Conservation (phyloP, 2,329 filamentous ascomycete species). For the Lojkania enalia region DNA sequence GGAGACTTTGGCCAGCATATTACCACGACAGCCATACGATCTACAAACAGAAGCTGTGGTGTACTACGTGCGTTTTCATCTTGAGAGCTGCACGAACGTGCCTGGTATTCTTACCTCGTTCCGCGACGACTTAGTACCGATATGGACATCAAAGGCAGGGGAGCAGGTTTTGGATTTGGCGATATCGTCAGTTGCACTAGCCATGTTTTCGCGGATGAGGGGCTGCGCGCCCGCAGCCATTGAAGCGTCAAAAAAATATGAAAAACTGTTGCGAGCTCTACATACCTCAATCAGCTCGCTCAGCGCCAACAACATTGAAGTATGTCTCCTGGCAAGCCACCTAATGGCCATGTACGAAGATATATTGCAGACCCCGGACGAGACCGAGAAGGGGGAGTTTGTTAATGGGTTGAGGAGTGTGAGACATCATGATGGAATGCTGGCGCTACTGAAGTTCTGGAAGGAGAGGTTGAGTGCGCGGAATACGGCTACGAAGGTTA, state of each 20-base stretch:
- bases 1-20: background rate
- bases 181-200: background rate
- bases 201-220: background rate
- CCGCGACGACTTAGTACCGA: background rate
- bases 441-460: slow-evolving; percentile 21
- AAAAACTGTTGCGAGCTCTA: background rate
- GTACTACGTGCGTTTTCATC: background rate
- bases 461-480: slow-evolving; percentile 13
- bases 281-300: background rate
- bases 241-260: background rate
- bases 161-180: background rate
- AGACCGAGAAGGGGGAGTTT: background rate
- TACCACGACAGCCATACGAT: background rate
- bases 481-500: slow-evolving; percentile 10
- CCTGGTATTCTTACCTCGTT: no score
- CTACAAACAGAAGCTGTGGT: background rate
- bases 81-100: background rate
- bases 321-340: slow-evolving; percentile 22
- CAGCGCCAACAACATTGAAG: slow-evolving; percentile 15
- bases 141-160: background rate
- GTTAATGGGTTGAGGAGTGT: background rate
- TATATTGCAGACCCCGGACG: slow-evolving; percentile 5
- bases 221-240: background rate
- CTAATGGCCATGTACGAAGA: slow-evolving; percentile 30
- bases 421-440: background rate